A percentile compares a stretch with the other conserved stretches of the same genome.
These are phyloP conservation scores for Aureobasidium sp. DNA, from an alignment of 2,329 filamentous ascomycete species.

Conservation along the genomic window DNA sequence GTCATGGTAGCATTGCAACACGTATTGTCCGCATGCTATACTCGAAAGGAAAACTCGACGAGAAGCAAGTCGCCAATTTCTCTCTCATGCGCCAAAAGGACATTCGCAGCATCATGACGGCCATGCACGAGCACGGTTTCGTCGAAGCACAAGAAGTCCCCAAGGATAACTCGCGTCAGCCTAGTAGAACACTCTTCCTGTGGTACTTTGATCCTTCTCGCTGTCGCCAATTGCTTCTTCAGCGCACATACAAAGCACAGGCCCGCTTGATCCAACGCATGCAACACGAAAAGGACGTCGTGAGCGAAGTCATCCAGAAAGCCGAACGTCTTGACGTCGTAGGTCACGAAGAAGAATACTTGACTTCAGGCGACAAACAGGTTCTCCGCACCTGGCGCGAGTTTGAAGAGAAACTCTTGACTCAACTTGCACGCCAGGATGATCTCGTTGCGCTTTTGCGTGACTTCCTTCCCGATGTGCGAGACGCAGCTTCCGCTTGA, in stretches of 20 bases:
- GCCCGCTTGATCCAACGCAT: constrained; percentile 75
- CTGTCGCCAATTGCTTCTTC: constrained; percentile 61
- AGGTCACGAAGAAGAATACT: constrained; percentile 72
- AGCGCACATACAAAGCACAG: constrained; percentile 86
- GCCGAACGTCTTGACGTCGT: constrained; percentile 80
- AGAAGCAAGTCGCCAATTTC: constrained; percentile 75
- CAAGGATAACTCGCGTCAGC: constrained; percentile 72
- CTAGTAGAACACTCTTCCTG: constrained; percentile 78
- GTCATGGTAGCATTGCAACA: constrained; percentile 68
- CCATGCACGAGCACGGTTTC: constrained; percentile 78
- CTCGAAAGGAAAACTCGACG: constrained; percentile 87
- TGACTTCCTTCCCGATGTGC: constrained; percentile 44
- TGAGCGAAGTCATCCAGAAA: constrained; percentile 68
- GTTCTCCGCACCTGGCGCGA: constrained; percentile 57
- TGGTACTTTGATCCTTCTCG: constrained; percentile 83
- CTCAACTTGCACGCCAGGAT: constrained; percentile 74
- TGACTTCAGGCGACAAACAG: constrained; percentile 66
- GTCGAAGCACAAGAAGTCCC: constrained; percentile 93
- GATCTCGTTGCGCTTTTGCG: constrained; percentile 75
- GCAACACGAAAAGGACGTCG: constrained; percentile 64
- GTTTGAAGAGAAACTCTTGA: constrained; percentile 63
- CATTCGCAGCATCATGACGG: constrained; percentile 74
- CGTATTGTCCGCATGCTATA: constrained; percentile 80
- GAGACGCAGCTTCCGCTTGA: constrained; percentile 3
- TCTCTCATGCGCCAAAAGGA: constrained; percentile 80